A percentile compares a stretch with the other conserved stretches of the same genome.
Evolutionary conservation across 2,329 filamentous ascomycete genomes (phyloP).

Genomic region (Hymenotorrendiella dingleyae): DNA sequence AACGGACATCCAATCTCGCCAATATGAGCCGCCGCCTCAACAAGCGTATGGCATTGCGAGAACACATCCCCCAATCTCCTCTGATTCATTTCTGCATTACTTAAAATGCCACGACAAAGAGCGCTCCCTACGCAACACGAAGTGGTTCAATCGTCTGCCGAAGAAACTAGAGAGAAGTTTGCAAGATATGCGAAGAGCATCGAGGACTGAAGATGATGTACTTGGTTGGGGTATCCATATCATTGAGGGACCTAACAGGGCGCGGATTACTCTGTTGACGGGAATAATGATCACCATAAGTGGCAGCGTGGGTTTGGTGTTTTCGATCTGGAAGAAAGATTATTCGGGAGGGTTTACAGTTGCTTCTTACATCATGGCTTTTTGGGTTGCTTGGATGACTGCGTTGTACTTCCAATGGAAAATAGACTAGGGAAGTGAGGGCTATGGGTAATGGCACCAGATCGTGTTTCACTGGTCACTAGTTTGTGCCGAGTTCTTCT

Average conservation of each 20-base stretch:
- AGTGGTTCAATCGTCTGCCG: neutral
- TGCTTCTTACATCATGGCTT: neutral
- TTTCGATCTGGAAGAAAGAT: neutral
- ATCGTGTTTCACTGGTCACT: no score
- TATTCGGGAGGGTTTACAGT: neutral
- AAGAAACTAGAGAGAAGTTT: neutral
- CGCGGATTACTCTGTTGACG: neutral
- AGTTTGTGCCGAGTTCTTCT: no score
- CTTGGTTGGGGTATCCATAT: neutral
- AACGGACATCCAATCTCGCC: no score
- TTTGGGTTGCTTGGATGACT: neutral
- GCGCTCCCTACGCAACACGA: neutral
- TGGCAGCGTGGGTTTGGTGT: neutral
- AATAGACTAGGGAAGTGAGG: no score
- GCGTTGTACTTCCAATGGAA: neutral
- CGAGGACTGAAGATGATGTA: neutral
- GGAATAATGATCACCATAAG: neutral
- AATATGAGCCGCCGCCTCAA: neutral
- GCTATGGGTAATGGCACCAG: no score
- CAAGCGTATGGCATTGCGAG: neutral
- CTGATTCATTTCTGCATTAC: neutral
- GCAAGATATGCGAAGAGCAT: neutral
- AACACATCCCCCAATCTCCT: neutral
- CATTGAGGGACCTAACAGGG: neutral
- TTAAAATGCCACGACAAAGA: neutral